Evolutionary conservation across 2,329 filamentous ascomycete species (phyloP).

Genomic region (Talaromyces sp.): DNA sequence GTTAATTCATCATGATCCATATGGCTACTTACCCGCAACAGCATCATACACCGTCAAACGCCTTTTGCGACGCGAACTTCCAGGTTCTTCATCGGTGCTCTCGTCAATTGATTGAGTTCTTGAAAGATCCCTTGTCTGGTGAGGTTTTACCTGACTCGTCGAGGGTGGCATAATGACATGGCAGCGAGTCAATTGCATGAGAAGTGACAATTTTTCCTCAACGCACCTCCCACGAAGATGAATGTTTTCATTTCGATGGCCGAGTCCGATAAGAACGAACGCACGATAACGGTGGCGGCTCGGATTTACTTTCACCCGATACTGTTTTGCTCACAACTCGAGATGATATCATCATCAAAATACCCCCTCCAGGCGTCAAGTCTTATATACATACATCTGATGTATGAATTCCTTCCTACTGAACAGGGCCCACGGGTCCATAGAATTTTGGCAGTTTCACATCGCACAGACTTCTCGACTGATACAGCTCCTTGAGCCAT

Average conservation of each 20-base stretch:
- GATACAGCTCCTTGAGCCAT: conserved; percentile 67
- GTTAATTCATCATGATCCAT: background rate
- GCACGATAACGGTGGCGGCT: background rate
- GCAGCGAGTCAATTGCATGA: background rate
- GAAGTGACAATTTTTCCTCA: background rate
- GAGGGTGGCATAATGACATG: background rate
- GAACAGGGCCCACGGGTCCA: conserved; percentile 69
- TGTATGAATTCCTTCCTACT: conserved; percentile 77
- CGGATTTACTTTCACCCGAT: conserved; percentile 1
- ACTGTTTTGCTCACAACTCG: background rate
- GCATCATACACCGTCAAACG: conserved; percentile 57
- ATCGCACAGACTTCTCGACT: conserved; percentile 65
- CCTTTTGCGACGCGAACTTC: conserved; percentile 31
- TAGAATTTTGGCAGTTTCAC: conserved; percentile 64
- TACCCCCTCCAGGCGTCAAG: background rate
- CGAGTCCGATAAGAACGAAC: background rate
- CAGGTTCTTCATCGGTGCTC: background rate
- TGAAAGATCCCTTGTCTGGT: conserved; percentile 19
- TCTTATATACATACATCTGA: conserved; percentile 32
- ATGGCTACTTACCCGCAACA: conserved; percentile 49
- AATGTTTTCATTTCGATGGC: background rate
- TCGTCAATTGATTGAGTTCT: conserved; percentile 2
- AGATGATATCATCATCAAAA: conserved; percentile 13
- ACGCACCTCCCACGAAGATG: conserved; percentile 9
- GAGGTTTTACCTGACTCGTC: conserved; percentile 24